Percentiles rank a stretch among this genome's conserved stretches.
These are phyloP conservation scores for Jatropha curcas DNA, from an alignment of 345 rosid genomes.

Conservation along the genomic window DNA sequence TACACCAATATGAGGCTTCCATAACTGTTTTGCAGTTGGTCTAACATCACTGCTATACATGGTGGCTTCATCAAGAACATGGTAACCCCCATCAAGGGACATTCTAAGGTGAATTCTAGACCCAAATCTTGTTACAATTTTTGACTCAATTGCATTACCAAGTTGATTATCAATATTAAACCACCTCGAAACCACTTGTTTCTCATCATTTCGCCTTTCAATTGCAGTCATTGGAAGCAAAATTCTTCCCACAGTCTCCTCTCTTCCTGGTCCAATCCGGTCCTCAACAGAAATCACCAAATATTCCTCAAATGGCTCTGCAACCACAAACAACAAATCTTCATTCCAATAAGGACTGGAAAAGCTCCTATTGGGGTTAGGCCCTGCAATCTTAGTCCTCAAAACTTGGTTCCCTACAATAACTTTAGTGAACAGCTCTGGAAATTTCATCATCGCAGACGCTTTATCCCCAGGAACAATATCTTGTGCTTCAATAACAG, in stretches of 20 bases:
- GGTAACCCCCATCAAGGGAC: conserved; percentile 71
- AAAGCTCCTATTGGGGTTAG: conserved; percentile 43
- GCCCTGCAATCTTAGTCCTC: conserved; percentile 45
- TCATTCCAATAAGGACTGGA: conserved; percentile 74
- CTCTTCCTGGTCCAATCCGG: conserved; percentile 50
- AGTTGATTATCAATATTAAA: conserved; percentile 55
- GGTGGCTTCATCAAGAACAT: conserved; percentile 66
- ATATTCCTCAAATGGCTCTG: conserved; percentile 76
- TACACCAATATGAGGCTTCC: conserved; percentile 71
- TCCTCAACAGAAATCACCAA: conserved; percentile 54
- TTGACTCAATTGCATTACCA: conserved; percentile 31
- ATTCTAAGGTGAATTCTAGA: conserved; percentile 60
- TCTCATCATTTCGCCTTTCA: conserved; percentile 53
- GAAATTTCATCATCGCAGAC: conserved; percentile 44
- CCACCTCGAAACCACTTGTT: conserved; percentile 61
- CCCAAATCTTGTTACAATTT: conserved; percentile 45
- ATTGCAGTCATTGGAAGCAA: conserved; percentile 44
- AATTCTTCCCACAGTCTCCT: conserved; percentile 54
- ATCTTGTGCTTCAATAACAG: conserved; percentile 73
- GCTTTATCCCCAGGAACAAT: conserved; percentile 51
- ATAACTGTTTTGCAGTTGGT: conserved; percentile 60
- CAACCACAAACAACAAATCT: conserved; percentile 66
- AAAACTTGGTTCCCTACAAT: conserved; percentile 68
- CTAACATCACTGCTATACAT: conserved; percentile 61
- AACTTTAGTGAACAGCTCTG: conserved; percentile 49